Base-by-base conservation (phyloP, 805 yeast genomes). In the Hanseniaspora meyeri region DNA sequence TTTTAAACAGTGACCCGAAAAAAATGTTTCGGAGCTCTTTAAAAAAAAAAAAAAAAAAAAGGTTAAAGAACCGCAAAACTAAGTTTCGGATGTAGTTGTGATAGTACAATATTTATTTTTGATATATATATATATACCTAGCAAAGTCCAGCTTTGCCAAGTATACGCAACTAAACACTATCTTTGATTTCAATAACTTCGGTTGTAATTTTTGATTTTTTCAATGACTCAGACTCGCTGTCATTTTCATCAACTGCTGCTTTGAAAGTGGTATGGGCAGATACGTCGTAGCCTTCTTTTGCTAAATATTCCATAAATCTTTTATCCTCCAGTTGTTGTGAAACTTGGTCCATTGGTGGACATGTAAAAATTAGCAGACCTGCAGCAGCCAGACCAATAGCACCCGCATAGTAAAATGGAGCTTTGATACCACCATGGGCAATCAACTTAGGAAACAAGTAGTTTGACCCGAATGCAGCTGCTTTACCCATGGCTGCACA, bases 381-480 rank as follows among this genome's bases (percentile, higher is more conserved):
- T 38, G 78, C 47, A 9, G 53, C 54, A n/a, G 50, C 58, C 4
- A 55, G 29, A 5, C 54, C 53, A 20, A 55, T 27, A 19, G 58
- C 51, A 14, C 54, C 51, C 1, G 50, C 53, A 11, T 40, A 49
- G 37, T 43, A 49, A 20, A 47, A 55, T 43, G 58, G 54, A 2
- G 85, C 95, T 68, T 80, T 80, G 65, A 80, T 74, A 61, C 91
- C 93, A 58, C 68, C 64, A 59, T 74, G 71, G 10, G 74, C 67
- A 60, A 83, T 81, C 65, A 90, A 83, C 51, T 81, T 78, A 45
- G 96, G 96, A 79, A 91, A 90, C 31, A 85, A 83, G 66, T 83
- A 88, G 48, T 93, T 82, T 57, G 96, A 96, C 27, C 83, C 86
- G 66, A 89, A 89, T 1, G 96, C 97, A 66, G 96, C 97, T 59